phyloP scores from a whole-genome alignment of 1,284 basidiomycete species.

The Malassezia dermatis region DNA sequence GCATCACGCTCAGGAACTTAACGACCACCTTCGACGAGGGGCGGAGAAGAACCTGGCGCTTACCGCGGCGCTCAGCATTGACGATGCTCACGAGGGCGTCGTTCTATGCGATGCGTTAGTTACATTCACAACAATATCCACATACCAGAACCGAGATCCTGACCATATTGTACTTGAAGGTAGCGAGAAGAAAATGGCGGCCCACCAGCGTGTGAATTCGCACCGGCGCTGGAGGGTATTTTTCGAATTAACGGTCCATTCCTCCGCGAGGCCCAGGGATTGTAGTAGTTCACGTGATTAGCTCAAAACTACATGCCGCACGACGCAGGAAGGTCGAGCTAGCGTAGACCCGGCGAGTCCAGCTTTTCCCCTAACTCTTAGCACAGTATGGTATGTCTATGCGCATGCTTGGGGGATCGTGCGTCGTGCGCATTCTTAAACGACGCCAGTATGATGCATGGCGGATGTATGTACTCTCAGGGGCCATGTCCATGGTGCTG shows the following conservation, averaged over 20 bases:
- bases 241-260: slow-evolving; percentile 1
- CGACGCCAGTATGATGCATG: background rate
- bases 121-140: slow-evolving; percentile 3
- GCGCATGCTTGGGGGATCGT: background rate
- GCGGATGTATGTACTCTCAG: background rate
- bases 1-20: slow-evolving; percentile 48
- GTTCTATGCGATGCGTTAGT: slow-evolving; percentile 24
- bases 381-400: slow-evolving; percentile 15
- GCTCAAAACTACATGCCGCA: slow-evolving; percentile 15
- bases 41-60: slow-evolving; percentile 47
- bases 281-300: slow-evolving; percentile 14
- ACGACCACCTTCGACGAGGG: slow-evolving; percentile 48
- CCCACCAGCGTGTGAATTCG: slow-evolving; percentile 9
- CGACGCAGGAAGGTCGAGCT: slow-evolving; percentile 7
- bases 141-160: slow-evolving; percentile 46
- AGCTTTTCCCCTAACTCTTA: slow-evolving; percentile 4
- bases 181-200: slow-evolving; percentile 15
- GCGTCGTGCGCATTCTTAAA: background rate
- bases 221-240: slow-evolving; percentile 7
- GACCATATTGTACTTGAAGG: slow-evolving; percentile 40
- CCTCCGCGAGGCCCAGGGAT: background rate
- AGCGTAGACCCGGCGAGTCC: background rate
- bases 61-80: slow-evolving; percentile 48
- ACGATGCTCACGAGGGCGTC: slow-evolving; percentile 48
- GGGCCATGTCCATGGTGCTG: background rate